Conservation (phyloP, 108 stramenopile species). For the Pseudonitzschia delicatissima region DNA sequence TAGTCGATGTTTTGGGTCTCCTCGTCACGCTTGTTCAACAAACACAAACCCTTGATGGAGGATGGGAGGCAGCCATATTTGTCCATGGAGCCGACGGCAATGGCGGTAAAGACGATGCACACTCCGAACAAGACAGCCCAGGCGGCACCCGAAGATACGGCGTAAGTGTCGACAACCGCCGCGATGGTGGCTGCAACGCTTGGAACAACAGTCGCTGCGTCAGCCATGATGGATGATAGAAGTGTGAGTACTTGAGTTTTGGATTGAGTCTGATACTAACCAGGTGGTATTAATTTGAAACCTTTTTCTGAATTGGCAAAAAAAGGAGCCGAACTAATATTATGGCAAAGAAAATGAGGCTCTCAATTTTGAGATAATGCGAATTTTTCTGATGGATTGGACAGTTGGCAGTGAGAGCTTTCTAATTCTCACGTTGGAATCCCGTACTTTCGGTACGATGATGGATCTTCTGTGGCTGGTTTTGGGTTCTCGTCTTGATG, state of each 20-base stretch:
- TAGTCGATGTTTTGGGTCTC: constrained; percentile 38
- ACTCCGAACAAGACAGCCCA: constrained; percentile 64
- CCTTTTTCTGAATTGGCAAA: too few species aligned
- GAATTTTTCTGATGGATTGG: too few species aligned
- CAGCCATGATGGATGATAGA: neutral
- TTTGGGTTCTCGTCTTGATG: too few species aligned
- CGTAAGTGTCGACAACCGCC: constrained; percentile 11
- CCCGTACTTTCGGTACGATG: too few species aligned
- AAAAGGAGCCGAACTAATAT: too few species aligned
- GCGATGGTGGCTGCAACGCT: neutral
- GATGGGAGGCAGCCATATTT: constrained; percentile 21
- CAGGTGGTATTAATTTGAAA: too few species aligned
- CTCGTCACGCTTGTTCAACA: constrained; percentile 18
- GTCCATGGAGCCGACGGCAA: constrained; percentile 48
- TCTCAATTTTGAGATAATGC: too few species aligned
- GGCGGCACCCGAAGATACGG: constrained; percentile 50
- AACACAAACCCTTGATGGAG: constrained; percentile 25
- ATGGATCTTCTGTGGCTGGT: too few species aligned
- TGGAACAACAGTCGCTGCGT: neutral
- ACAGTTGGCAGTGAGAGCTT: too few species aligned
- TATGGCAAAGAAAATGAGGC: too few species aligned
- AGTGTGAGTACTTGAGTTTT: too few species aligned
- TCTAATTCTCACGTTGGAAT: too few species aligned
- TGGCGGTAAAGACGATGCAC: constrained; percentile 45
- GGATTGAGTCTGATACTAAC: neutral